A percentile compares a stretch with the other conserved stretches of the same genome.
These are phyloP conservation scores for Podospora didyma DNA, from an alignment of 495 filamentous ascomycete genomes.

Conservation along the genomic window DNA sequence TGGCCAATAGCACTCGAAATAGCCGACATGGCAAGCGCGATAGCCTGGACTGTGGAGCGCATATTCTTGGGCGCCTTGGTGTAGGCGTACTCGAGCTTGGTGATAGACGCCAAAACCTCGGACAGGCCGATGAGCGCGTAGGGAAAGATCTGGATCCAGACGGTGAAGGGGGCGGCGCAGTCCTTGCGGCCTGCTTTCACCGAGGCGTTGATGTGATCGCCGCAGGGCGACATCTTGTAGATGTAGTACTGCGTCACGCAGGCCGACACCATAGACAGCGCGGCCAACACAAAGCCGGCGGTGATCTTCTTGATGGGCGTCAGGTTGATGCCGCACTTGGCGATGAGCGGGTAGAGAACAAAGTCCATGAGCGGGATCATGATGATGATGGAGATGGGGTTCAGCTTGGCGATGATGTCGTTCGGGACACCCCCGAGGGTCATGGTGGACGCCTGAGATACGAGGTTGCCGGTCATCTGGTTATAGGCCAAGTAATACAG, in stretches of 20 bases:
- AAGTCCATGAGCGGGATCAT: slow-evolving; percentile 73
- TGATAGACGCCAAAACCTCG: slow-evolving; percentile 69
- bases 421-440: slow-evolving; percentile 67
- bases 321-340: slow-evolving; percentile 59
- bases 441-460: slow-evolving; percentile 71
- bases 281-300: slow-evolving; percentile 58
- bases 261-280: slow-evolving; percentile 61
- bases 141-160: slow-evolving; percentile 59
- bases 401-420: slow-evolving; percentile 74
- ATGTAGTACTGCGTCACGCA: slow-evolving; percentile 66
- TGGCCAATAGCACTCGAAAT: slow-evolving; percentile 61
- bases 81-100: slow-evolving; percentile 65
- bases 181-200: slow-evolving; percentile 6
- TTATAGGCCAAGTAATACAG: slow-evolving; percentile 51
- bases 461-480: slow-evolving; percentile 63
- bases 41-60: slow-evolving; percentile 65
- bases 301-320: slow-evolving; percentile 73
- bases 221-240: slow-evolving; percentile 60
- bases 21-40: slow-evolving; percentile 67
- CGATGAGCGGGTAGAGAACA: slow-evolving; percentile 63
- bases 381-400: slow-evolving; percentile 72
- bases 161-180: slow-evolving; percentile 35
- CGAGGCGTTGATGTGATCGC: slow-evolving; percentile 42
- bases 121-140: slow-evolving; percentile 68
- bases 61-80: slow-evolving; percentile 77